Evolutionary conservation across 257 asterid species (phyloP).

Genomic region (Primulina huaijiensis): DNA sequence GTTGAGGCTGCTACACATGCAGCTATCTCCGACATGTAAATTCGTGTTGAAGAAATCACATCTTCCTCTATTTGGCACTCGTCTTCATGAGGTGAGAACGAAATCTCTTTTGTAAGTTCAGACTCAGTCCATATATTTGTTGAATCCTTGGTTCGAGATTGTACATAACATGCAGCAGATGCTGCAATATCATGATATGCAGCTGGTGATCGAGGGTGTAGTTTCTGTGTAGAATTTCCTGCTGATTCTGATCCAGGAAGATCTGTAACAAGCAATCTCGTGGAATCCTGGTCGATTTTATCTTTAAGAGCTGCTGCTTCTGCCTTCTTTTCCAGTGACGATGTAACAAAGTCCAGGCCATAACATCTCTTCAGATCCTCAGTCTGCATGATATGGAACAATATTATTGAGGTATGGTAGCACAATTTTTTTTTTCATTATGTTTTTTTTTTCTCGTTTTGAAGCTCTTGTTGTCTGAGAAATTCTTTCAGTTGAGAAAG

Average conservation of each 20-base stretch:
- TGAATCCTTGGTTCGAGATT: conserved; percentile 45
- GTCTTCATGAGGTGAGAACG: background rate
- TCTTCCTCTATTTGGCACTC: conserved; percentile 25
- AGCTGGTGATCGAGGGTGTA: conserved; percentile 34
- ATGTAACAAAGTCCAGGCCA: conserved; percentile 73
- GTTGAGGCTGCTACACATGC: conserved; percentile 78
- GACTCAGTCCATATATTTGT: conserved; percentile 32
- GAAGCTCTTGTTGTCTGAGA: background rate
- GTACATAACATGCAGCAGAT: conserved; percentile 72
- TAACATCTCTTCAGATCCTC: conserved; percentile 60
- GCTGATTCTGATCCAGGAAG: conserved; percentile 23
- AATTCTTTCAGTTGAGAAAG: too few relatives aligned
- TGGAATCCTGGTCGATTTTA: conserved; percentile 43
- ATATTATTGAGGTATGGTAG: background rate
- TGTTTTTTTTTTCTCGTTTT: too few relatives aligned
- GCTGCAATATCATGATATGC: conserved; percentile 78
- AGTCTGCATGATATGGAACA: conserved; percentile 43
- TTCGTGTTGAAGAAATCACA: conserved; percentile 10
- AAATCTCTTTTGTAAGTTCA: conserved; percentile 14
- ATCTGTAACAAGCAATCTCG: conserved; percentile 1
- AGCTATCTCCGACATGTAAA: conserved; percentile 58
- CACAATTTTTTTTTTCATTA: background rate
- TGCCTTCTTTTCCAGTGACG: conserved; percentile 68
- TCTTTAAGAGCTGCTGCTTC: conserved; percentile 51
- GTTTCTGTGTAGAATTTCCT: conserved; percentile 22